Evolutionary conservation across 1,139 yeast genomes (phyloP), one percentile per base, ranked within the genome.

Genomic region (Zygosaccharomyces pseudobailii): DNA sequence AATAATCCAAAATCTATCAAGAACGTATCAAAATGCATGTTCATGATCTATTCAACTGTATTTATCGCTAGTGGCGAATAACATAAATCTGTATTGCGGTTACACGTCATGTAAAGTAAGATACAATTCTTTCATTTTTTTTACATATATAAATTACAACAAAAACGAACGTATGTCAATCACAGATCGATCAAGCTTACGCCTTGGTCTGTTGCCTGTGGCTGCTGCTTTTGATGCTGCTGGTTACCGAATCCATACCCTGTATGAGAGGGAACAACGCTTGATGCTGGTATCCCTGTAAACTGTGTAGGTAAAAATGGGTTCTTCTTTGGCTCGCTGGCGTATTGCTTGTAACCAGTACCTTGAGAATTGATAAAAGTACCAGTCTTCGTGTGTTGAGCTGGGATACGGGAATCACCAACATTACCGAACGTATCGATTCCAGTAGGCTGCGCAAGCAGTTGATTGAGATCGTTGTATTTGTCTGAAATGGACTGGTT

Each of bases 381-480:
- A 17, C 84, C 82, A 6, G 94, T 81, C 56, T 79, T 80, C 1
- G 97, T 90, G 66, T 87, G 95, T 63, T 92, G 97, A 45, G 95
- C 95, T 9, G 97, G 96, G 50, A 92, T 79, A 70, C 97, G 82
- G 25, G 83, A 70, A 13, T 84, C 86, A 46, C 98, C 98, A 5
- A 88, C 84, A 67, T 92, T 92, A 68, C 98, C 98, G 67, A 87
- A 92, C 0, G 97, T 90, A 68, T 92, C 98, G 48, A 89, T 73
- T 22, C 97, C 97, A 0, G 96, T 87, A 33, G 96, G 97, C 47
- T 83, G 80, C 9, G 95, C 86, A 55, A 90, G 75, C 49, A 90
- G 72, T 50, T 78, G 77, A 68, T 90, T 89, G 61, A 90, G 76
- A 55, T 87, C 92, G 19, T 89, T 71, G 74, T 78, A 69, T 68